Evolutionary conservation across 768 basidiomycete species (phyloP).

Genomic region (Thelephora ganbajun): DNA sequence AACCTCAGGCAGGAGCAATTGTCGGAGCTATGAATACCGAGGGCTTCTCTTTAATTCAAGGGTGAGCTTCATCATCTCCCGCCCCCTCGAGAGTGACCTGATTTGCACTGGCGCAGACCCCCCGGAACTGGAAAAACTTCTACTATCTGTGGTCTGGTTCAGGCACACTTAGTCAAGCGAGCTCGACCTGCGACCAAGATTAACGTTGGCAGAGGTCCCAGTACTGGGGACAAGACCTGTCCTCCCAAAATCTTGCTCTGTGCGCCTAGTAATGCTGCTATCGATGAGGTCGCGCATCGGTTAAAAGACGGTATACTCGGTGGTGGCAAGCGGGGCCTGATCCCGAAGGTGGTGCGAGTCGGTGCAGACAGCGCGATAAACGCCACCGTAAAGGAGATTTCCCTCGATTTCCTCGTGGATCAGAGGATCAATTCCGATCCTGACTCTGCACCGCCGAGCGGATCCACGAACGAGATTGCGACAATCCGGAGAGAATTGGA

Average conservation of each 20-base stretch:
- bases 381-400: slow-evolving; percentile 68
- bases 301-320: slow-evolving; percentile 67
- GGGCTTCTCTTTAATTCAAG: slow-evolving; percentile 91
- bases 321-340: slow-evolving; percentile 34
- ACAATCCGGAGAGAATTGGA: slow-evolving; percentile 55
- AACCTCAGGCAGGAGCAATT: slow-evolving; percentile 89
- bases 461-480: slow-evolving; percentile 43
- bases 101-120: slow-evolving; percentile 38
- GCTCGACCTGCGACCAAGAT: slow-evolving; percentile 32
- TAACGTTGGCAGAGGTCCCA: slow-evolving; percentile 28
- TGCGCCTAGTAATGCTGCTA: slow-evolving; percentile 96
- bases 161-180: slow-evolving; percentile 60
- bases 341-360: slow-evolving; percentile 79
- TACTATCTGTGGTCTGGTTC: slow-evolving; percentile 91
- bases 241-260: slow-evolving; percentile 77
- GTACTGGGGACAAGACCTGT: slow-evolving; percentile 27
- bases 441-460: slow-evolving; percentile 26
- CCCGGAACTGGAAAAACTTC: slow-evolving; percentile 98
- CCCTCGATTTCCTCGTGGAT: slow-evolving; percentile 78
- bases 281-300: slow-evolving; percentile 88
- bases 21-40: slow-evolving; percentile 50
- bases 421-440: slow-evolving; percentile 41
- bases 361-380: slow-evolving; percentile 69
- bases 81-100: too few relatives aligned
- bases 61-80: slow-evolving; percentile 30